Conservation (phyloP, 345 rosid species). For the Streptanthus diversifolius region DNA sequence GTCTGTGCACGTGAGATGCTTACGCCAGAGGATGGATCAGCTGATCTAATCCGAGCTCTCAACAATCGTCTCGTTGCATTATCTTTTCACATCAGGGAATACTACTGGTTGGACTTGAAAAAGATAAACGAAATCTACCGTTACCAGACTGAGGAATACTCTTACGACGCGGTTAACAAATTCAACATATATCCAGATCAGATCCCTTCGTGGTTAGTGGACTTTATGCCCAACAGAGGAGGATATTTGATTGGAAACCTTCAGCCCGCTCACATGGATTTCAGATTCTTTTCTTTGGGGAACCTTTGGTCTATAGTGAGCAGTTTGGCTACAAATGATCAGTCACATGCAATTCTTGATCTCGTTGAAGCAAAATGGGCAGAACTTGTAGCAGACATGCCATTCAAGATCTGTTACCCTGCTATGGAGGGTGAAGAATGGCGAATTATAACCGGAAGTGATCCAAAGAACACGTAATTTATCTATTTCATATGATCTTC, state of each 20-base stretch:
- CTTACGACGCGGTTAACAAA: constrained; percentile 86
- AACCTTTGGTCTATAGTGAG: constrained; percentile 79
- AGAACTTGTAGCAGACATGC: constrained; percentile 83
- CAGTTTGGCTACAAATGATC: constrained; percentile 64
- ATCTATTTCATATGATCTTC: constrained; percentile 8
- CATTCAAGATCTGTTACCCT: constrained; percentile 78
- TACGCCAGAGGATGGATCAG: constrained; percentile 74
- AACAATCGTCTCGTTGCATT: constrained; percentile 80
- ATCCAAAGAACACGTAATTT: constrained; percentile 85
- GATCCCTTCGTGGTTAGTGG: constrained; percentile 84
- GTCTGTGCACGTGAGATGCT: constrained; percentile 88
- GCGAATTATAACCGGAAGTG: constrained; percentile 81
- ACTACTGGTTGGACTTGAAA: constrained; percentile 81
- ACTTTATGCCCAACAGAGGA: constrained; percentile 73
- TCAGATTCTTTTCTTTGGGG: constrained; percentile 88
- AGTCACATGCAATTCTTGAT: constrained; percentile 89
- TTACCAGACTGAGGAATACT: constrained; percentile 83
- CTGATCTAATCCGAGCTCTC: constrained; percentile 72
- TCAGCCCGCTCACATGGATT: constrained; percentile 97
- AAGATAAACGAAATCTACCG: constrained; percentile 80
- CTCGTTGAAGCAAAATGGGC: constrained; percentile 80
- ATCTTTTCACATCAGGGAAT: constrained; percentile 86
- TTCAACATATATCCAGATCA: constrained; percentile 94
- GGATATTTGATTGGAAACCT: constrained; percentile 84
- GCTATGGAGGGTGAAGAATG: constrained; percentile 87